phyloP scores from a whole-genome alignment of 768 basidiomycete species.

The Mycena latifolia region DNA sequence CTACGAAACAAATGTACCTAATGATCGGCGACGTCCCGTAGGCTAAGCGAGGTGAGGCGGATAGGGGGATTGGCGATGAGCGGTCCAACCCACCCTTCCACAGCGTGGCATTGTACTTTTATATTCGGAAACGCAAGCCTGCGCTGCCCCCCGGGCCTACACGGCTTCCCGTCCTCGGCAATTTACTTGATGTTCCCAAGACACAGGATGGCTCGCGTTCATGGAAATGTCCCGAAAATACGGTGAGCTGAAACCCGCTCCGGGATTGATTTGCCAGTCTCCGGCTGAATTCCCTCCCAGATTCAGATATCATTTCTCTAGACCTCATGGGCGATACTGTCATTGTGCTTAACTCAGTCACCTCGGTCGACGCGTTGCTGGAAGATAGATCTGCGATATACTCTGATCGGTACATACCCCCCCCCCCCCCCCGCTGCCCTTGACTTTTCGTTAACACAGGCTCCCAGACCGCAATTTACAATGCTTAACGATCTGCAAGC shows the following conservation, averaged over 20 bases:
- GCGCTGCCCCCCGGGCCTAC: constrained; percentile 16
- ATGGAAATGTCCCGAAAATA: constrained; percentile 23
- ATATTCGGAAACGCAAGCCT: background rate
- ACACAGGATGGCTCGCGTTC: constrained; percentile 14
- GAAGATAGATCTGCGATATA: constrained; percentile 20
- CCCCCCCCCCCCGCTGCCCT: too few relatives aligned
- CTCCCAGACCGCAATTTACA: constrained; percentile 9
- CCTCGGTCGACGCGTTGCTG: constrained; percentile 5
- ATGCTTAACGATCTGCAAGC: constrained; percentile 30
- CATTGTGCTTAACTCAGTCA: constrained; percentile 21
- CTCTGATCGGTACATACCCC: constrained; percentile 26
- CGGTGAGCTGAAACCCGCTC: background rate
- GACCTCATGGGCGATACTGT: constrained; percentile 17
- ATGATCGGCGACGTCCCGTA: too few relatives aligned
- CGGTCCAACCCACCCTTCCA: too few relatives aligned
- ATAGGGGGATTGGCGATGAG: too few relatives aligned
- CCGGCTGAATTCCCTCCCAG: constrained; percentile 2
- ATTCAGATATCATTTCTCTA: constrained; percentile 22
- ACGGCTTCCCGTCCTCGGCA: constrained; percentile 14
- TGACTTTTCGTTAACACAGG: too few relatives aligned
- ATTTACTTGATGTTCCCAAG: constrained; percentile 11
- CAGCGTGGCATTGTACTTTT: background rate
- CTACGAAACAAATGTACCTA: too few relatives aligned
- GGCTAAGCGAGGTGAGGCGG: too few relatives aligned
- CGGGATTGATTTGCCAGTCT: background rate